These are phyloP conservation scores for Candida takata DNA, from an alignment of 805 yeast genomes.

Conservation along the genomic window DNA sequence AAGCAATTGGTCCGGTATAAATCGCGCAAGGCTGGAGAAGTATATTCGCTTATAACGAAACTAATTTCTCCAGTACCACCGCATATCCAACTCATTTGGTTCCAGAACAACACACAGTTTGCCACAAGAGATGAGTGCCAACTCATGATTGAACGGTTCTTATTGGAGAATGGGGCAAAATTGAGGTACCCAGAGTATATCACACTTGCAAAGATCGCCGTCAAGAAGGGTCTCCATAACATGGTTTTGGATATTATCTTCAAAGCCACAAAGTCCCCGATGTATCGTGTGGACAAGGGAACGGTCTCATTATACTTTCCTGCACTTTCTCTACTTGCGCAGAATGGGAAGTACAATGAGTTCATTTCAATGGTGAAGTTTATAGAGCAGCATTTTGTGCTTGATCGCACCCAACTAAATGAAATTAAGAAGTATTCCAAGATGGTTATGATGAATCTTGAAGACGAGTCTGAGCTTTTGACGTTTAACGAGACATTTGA, in stretches of 20 bases:
- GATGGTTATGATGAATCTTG: not conserved
- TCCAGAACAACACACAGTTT: slow-evolving; percentile 3
- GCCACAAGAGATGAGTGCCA: not conserved
- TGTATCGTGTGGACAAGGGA: slow-evolving; percentile 1
- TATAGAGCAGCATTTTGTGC: not conserved
- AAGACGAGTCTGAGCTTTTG: too few species aligned
- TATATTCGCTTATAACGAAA: slow-evolving; percentile 13
- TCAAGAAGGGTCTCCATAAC: not conserved
- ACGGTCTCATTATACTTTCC: slow-evolving; percentile 6
- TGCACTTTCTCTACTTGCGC: slow-evolving; percentile 6
- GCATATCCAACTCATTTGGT: slow-evolving; percentile 10
- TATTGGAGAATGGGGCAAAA: not conserved
- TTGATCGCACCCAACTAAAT: not conserved
- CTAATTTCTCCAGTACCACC: slow-evolving; percentile 9
- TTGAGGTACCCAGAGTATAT: slow-evolving; percentile 7
- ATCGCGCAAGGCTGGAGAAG: slow-evolving; percentile 8
- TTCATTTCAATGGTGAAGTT: not conserved
- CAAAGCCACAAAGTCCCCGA: slow-evolving; percentile 9
- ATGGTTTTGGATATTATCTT: not conserved
- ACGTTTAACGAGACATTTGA: not conserved
- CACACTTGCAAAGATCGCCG: slow-evolving; percentile 7
- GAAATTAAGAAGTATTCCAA: not conserved
- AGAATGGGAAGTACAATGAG: not conserved
- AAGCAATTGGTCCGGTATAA: slow-evolving; percentile 6
- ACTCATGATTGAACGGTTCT: slow-evolving; percentile 6